Evolutionary conservation across 2,329 filamentous ascomycete genomes (phyloP), one percentile per base, ranked within the genome.

Genomic region (Fusarium sp.): DNA sequence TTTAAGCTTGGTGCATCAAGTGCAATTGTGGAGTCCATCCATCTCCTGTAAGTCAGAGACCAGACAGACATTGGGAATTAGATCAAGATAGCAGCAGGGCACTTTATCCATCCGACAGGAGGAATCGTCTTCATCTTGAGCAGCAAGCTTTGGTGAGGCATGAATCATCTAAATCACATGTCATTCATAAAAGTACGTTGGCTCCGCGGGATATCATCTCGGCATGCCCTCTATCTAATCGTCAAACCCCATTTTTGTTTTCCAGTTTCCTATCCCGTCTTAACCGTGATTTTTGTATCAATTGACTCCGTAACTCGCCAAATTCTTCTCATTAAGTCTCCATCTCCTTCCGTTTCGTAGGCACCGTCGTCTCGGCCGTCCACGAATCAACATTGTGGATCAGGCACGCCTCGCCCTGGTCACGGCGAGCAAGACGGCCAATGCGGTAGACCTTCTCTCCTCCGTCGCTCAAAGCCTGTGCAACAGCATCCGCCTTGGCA

Each of bases 391-490:
- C 68, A 28, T 77, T 78, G 30, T 76, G 74, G 10, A 83, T 75
- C 6, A 78, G 67, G 60, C 80, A 82, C 31, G 78, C 80, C 50
- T 76, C 73, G 44, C 75, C 79, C 10, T 77, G 81, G 11, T 82
- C 82, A 73, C 90, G 87, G 68, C 85, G 81, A 41, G 91, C 86
- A 68, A 99, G 84, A 76, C 85, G 87, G 15, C 95, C 96, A 65
- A 98, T 90, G 28, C 83, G 86, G 78, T 88, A 94, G 4, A 97
- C 94, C 62, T 84, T 91, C 86, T 98, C 95, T 2, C 71, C 71
- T 15, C 88, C 86, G 28, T 83, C 84, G 75, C 90, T 85, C 23
- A 98, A 83, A 46, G 88, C 83, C 55, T 84, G 80, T 18, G 84
- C 84, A 2, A 93, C 90, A 39, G 86, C 84, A 7, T 88, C 86